Conservation (phyloP, 108 stramenopile genomes). For the Parietichytrium sp. region DNA sequence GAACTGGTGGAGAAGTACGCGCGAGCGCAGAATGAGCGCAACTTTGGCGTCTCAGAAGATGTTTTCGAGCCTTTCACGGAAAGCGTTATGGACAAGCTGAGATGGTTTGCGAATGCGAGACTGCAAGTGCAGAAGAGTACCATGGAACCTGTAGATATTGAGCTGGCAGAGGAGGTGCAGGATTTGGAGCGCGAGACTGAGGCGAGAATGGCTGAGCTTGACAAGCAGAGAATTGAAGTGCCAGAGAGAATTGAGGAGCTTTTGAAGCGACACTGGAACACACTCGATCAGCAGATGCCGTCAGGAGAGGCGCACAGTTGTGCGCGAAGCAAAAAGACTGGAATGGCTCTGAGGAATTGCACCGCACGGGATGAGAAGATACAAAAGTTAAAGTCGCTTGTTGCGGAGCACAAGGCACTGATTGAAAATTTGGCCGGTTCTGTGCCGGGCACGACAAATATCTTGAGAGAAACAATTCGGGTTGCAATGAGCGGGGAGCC, state of each 20-base stretch:
- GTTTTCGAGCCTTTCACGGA: background rate
- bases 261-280: no score
- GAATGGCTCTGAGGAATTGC: no score
- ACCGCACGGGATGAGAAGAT: no score
- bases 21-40: background rate
- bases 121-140: background rate
- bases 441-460: no score
- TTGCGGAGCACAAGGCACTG: no score
- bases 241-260: background rate
- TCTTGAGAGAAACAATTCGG: no score
- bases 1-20: background rate
- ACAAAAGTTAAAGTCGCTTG: no score
- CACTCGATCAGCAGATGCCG: no score
- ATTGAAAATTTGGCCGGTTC: no score
- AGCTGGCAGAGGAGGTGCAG: background rate
- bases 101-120: background rate
- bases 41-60: background rate
- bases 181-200: background rate
- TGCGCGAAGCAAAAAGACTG: no score
- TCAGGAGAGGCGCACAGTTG: no score
- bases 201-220: background rate
- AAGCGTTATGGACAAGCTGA: slow-evolving; percentile 26
- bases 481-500: no score
- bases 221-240: background rate
- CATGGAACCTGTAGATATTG: slow-evolving; percentile 8